A percentile compares a stretch with the other conserved stretches of the same genome.
phyloP scores from a whole-genome alignment of 2,329 filamentous ascomycete species.

The Clonostachys rosea region DNA sequence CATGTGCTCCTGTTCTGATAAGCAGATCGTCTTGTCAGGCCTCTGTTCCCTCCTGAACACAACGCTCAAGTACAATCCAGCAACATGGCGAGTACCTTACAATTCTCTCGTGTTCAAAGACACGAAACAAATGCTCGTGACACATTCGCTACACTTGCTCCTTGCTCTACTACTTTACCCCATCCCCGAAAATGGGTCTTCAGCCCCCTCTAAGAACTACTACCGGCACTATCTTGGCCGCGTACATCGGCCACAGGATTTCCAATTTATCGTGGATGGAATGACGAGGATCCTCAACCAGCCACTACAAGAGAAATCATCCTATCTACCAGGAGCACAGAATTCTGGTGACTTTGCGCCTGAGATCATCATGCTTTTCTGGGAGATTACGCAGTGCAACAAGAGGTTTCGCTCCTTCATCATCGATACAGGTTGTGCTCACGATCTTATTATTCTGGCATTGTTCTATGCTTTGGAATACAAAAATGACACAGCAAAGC shows the following conservation, averaged over 20 bases:
- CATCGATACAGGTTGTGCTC: slow-evolving; percentile 87
- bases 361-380: slow-evolving; percentile 95
- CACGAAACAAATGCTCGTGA: slow-evolving; percentile 83
- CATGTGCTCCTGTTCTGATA: slow-evolving; percentile 81
- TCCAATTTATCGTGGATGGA: slow-evolving; percentile 93
- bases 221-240: slow-evolving; percentile 91
- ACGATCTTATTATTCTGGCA: slow-evolving; percentile 88
- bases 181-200: slow-evolving; percentile 70
- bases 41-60: slow-evolving; percentile 94
- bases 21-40: slow-evolving; percentile 84
- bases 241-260: slow-evolving; percentile 89
- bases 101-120: slow-evolving; percentile 91
- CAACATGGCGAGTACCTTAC: slow-evolving; percentile 89
- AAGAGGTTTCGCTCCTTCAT: slow-evolving; percentile 96
- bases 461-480: slow-evolving; percentile 92
- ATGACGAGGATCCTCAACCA: slow-evolving; percentile 92
- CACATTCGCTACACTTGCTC: slow-evolving; percentile 88
- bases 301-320: slow-evolving; percentile 81
- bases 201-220: slow-evolving; percentile 73
- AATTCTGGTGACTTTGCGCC: slow-evolving; percentile 80
- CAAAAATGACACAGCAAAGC: slow-evolving; percentile 78
- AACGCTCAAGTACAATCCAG: slow-evolving; percentile 92
- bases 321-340: slow-evolving; percentile 83
- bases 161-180: slow-evolving; percentile 82
- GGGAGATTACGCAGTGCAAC: slow-evolving; percentile 96